Evolutionary conservation across 768 basidiomycete species (phyloP), one percentile per base, ranked within the genome.

Genomic region (Lactifluus subvellereus): DNA sequence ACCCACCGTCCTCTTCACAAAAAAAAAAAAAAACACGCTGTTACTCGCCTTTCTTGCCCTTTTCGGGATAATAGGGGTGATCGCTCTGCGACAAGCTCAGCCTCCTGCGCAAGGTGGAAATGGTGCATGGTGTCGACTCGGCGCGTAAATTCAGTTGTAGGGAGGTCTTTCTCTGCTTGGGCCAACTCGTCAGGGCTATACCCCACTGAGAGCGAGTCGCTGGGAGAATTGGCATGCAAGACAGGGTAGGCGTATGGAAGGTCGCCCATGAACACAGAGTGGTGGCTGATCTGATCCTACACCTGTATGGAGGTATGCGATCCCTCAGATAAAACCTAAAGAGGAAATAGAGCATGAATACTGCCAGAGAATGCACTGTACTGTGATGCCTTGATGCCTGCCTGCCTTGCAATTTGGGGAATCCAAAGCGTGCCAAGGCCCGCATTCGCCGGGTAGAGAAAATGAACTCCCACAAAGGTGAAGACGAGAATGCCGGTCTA

Each of bases 71-170:
- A 35, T 22, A 47, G 22, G 13, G 40, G 42, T 20, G 56, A 62
- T 16, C 40, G 51, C 33, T 62, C 51, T 22, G 40, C 50, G 50
- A 42, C 50, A n/a, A 47, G 33, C 22, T 57, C 61, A 30, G 45
- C 16, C 20, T 50, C 54, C 11, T 20, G 32, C 35, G 49, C 60
- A 49, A 43, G 45, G 45, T 54, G 48, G 45, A 54, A 14, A 45
- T 40, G 40, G 33, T 42, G 56, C 27, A 33, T 53, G 35, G 20
- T 30, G 47, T 53, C 56, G 20, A 58, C 9, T 27, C 42, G 38
- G 45, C 27, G 18, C 27, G 49, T 14, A 30, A 53, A 47, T 22
- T 53, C 52, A 22, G 14, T 9, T 2, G 18, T 20, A 38, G 56
- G 18, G 14, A 53, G 56, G 10, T 10, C 22, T 35, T n/a, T 27